phyloP scores from a whole-genome alignment of 176 grass and related monocot species.

The Leersia perrieri region DNA sequence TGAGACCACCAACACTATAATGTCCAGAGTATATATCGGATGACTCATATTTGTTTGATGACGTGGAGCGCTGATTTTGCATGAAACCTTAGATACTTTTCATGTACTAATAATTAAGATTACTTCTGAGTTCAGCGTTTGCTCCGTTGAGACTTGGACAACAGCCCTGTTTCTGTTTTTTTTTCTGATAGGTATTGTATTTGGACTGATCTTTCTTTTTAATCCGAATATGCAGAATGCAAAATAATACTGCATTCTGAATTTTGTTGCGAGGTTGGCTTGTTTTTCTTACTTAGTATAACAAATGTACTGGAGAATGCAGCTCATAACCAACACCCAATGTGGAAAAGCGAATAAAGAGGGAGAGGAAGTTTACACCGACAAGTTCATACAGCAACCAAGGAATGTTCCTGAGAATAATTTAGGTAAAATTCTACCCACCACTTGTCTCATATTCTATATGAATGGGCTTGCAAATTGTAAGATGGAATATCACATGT shows the following conservation, averaged over 20 bases:
- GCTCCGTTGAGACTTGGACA: background rate
- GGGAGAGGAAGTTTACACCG: background rate
- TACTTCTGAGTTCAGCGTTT: background rate
- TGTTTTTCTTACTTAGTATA: background rate
- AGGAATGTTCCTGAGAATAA: background rate
- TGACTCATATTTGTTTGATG: too few species aligned
- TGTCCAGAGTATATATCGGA: too few species aligned
- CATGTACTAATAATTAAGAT: too few species aligned
- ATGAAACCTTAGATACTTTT: too few species aligned
- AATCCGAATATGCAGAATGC: background rate
- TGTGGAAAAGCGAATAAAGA: background rate
- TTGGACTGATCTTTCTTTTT: background rate
- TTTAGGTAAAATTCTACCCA: background rate
- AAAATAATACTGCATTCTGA: too few species aligned
- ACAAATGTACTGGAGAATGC: background rate
- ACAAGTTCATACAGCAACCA: background rate
- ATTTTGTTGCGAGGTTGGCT: background rate
- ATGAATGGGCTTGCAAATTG: background rate
- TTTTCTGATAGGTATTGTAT: background rate
- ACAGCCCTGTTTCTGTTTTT: background rate
- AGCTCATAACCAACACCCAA: background rate
- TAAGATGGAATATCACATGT: slow-evolving; percentile 19
- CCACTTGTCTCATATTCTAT: background rate
- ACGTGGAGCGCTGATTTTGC: too few species aligned
- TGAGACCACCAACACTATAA: too few species aligned